Evolutionary conservation across 768 basidiomycete species (phyloP), one percentile per base, ranked within the genome.

Genomic region (Pleurotus tuoliensis): DNA sequence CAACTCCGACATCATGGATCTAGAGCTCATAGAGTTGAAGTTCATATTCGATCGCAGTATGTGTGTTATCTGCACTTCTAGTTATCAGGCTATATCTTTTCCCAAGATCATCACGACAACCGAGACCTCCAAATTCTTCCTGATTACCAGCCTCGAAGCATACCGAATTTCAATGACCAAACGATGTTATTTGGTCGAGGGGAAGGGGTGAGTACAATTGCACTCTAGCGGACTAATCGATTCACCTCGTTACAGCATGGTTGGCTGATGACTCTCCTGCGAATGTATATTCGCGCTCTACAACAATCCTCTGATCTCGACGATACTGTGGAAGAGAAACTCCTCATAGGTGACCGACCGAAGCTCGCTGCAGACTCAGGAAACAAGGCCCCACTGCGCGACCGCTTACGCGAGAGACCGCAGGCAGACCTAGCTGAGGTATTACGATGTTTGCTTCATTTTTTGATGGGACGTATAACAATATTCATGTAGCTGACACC

Each of bases 21-120:
- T 88, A 81, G 91, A 93, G 64, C 76, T 93, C 30, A 87, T 91
- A 57, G 90, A 92, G 61, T 73, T 94, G 55, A 90, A 89, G 65
- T 90, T 92, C 65, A 82, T 90, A 64, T 88, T 90, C 64, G 86
- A 90, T 63, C 82, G 88, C 53, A 72, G 87, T 88, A 61, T 57
- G 82, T 74, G 39, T 53, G 37, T 58, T 53, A 24, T 37, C 15
- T 12, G 40, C 57, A 34, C 39, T 39, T 18, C 40, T 49, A 56
- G n/a, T 52, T 20, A 4, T 40, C 37, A n/a, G 47, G 48, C 34
- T 30, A 46, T 43, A 38, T 54, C 8, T 12, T 7, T 30, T 59
- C n/a, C 63, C 30, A 34, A 90, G 87, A 76, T 56, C 89, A 94
- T 60, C 78, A 86, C 55, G 94, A 96, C 69, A 95, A 96, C 68